Conservation (phyloP, 495 filamentous ascomycete genomes). For the Aspergillus leporis region DNA sequence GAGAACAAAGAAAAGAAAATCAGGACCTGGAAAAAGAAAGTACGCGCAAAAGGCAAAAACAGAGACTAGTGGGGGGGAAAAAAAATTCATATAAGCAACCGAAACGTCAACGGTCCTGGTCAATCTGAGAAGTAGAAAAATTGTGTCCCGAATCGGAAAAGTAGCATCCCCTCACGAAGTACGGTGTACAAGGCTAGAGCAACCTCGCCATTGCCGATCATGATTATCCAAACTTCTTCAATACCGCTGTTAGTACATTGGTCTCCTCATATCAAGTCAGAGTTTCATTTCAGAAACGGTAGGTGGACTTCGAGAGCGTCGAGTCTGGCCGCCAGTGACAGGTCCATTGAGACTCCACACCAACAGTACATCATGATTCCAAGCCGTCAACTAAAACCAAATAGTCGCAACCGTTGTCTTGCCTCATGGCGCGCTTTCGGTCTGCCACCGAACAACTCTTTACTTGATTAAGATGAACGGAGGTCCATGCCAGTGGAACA, state of each 20-base stretch:
- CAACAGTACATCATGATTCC: slow-evolving; percentile 5
- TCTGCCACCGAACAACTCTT: slow-evolving; percentile 6
- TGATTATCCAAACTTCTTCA: slow-evolving; percentile 3
- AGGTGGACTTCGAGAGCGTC: slow-evolving; percentile 11
- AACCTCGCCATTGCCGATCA: slow-evolving; percentile 2
- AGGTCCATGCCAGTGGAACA: slow-evolving; percentile 11
- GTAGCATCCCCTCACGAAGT: background rate
- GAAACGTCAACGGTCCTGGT: slow-evolving; percentile 1
- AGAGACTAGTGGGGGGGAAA: background rate
- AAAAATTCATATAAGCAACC: background rate
- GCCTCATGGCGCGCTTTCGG: slow-evolving; percentile 7
- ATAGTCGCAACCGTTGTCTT: slow-evolving; percentile 14
- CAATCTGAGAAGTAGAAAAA: slow-evolving; percentile 9
- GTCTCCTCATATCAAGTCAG: background rate
- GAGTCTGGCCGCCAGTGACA: slow-evolving; percentile 11
- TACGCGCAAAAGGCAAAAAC: background rate
- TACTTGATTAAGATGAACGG: background rate
- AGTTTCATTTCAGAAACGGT: background rate
- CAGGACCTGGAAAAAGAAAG: background rate
- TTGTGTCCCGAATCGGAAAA: background rate
- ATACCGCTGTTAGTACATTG: background rate
- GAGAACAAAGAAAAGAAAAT: background rate
- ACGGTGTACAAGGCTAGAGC: slow-evolving; percentile 2
- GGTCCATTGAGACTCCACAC: slow-evolving; percentile 15
- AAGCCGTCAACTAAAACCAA: slow-evolving; percentile 7